These are phyloP conservation scores for Colletotrichum theobromicola DNA, from an alignment of 2,329 filamentous ascomycete species.

Conservation along the genomic window DNA sequence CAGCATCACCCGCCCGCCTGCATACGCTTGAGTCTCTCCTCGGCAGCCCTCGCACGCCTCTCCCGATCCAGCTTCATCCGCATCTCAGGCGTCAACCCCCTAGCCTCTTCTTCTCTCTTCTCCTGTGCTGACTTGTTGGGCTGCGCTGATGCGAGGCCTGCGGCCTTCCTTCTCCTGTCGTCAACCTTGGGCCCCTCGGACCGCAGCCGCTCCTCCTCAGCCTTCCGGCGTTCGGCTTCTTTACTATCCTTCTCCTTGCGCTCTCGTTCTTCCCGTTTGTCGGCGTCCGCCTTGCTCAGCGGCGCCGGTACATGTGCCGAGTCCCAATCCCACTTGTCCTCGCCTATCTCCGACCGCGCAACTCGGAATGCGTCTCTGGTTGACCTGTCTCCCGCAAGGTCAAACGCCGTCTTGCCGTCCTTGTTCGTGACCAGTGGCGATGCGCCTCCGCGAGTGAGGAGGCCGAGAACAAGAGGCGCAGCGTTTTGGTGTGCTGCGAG, in stretches of 20 bases:
- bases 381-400: conserved; percentile 82
- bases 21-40: conserved; percentile 80
- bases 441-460: conserved; percentile 76
- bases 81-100: conserved; percentile 89
- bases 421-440: conserved; percentile 74
- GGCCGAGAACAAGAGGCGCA: conserved; percentile 75
- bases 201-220: conserved; percentile 75
- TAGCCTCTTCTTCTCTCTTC: conserved; percentile 80
- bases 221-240: conserved; percentile 72
- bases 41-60: conserved; percentile 86
- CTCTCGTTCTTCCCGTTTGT: conserved; percentile 72
- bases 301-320: conserved; percentile 73
- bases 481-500: conserved; percentile 84
- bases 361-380: conserved; percentile 93
- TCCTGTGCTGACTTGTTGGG: conserved; percentile 79
- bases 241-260: conserved; percentile 70
- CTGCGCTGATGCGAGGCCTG: conserved; percentile 60
- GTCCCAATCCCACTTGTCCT: conserved; percentile 80
- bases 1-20: conserved; percentile 41
- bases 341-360: conserved; percentile 81
- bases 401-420: conserved; percentile 86
- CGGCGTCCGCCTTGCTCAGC: conserved; percentile 74
- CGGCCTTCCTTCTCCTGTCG: conserved; percentile 54
- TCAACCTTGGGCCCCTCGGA: conserved; percentile 67
- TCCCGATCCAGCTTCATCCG: conserved; percentile 84